Evolutionary conservation across 208 protist genomes (phyloP).

Genomic region (Balamuthia mandrillaris): DNA sequence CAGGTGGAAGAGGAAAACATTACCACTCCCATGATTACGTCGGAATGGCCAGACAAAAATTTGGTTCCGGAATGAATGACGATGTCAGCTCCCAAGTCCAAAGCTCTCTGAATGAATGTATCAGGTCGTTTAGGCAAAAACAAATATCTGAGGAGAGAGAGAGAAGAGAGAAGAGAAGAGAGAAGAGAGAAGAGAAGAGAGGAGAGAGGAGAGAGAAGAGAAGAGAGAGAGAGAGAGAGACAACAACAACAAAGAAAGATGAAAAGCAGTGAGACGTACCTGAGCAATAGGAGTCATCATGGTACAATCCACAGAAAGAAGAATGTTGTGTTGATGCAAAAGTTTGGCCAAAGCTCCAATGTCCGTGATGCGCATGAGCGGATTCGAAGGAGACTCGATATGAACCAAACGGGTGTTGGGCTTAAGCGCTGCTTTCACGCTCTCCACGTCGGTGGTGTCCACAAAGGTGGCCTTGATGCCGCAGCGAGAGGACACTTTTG

Average conservation of each 20-base stretch:
- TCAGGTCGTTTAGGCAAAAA: neutral
- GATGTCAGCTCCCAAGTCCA: slow-evolving; percentile 87
- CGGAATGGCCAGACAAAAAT: slow-evolving; percentile 91
- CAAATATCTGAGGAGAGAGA: neutral
- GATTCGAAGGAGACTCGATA: slow-evolving; percentile 92
- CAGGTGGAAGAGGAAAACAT: neutral
- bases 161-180: neutral
- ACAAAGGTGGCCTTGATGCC: slow-evolving; percentile 80
- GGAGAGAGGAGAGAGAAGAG: neutral
- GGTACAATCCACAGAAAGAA: neutral
- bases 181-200: neutral
- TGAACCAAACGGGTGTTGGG: slow-evolving; percentile 78
- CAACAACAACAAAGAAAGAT: neutral
- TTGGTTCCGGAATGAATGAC: slow-evolving; percentile 91
- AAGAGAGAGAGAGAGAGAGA: neutral
- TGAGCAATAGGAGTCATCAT: slow-evolving; percentile 6
- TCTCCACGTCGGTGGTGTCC: slow-evolving; percentile 75
- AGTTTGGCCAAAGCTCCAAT: slow-evolving; percentile 75
- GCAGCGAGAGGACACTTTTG: slow-evolving; percentile 65
- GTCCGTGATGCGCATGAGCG: slow-evolving; percentile 87
- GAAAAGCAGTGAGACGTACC: neutral
- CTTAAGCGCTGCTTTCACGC: slow-evolving; percentile 52
- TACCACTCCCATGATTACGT: slow-evolving; percentile 87
- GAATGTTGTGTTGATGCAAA: neutral
- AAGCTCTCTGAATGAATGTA: slow-evolving; percentile 50